Evolutionary conservation across 2,329 filamentous ascomycete species (phyloP).

Genomic region (Fusarium dlaminii): DNA sequence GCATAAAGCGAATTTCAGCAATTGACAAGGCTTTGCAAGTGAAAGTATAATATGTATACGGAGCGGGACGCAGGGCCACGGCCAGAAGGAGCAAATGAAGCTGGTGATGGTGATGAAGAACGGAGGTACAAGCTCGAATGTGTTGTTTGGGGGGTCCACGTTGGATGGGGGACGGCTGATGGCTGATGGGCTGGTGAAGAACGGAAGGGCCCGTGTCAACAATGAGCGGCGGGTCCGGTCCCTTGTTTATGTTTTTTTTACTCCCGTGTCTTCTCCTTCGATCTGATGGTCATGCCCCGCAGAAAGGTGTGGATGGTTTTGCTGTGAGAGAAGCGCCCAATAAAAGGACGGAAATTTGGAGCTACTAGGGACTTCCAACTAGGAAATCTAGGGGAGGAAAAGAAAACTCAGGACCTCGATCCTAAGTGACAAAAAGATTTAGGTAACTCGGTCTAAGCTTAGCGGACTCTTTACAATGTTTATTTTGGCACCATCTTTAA

Average conservation of each 20-base stretch:
- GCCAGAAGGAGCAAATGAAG: slow-evolving; percentile 17
- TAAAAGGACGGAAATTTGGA: not conserved
- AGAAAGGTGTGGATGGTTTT: not conserved
- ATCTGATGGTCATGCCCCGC: slow-evolving; percentile 21
- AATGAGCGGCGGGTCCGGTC: slow-evolving; percentile 19
- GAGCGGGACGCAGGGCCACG: not conserved
- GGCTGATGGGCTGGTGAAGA: slow-evolving; percentile 20
- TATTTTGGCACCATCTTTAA: too few relatives aligned
- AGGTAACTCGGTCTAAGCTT: too few relatives aligned
- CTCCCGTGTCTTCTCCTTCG: slow-evolving; percentile 11
- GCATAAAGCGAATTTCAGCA: slow-evolving; percentile 35
- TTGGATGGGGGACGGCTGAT: slow-evolving; percentile 25
- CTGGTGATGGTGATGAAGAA: slow-evolving; percentile 26
- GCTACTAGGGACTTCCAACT: not conserved
- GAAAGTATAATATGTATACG: not conserved
- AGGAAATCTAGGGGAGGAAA: too few relatives aligned
- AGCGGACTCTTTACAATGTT: too few relatives aligned
- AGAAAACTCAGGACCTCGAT: too few relatives aligned
- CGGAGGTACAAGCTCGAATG: slow-evolving; percentile 23
- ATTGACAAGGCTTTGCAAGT: not conserved
- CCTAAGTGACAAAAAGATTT: too few relatives aligned
- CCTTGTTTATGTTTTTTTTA: slow-evolving; percentile 41
- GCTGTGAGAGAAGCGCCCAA: slow-evolving; percentile 5
- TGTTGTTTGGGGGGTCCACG: slow-evolving; percentile 21
- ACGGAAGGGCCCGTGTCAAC: slow-evolving; percentile 21